A percentile compares a stretch with the other conserved stretches of the same genome.
Evolutionary conservation across 2,329 filamentous ascomycete genomes (phyloP).

Genomic region (Exophiala aquamarina): DNA sequence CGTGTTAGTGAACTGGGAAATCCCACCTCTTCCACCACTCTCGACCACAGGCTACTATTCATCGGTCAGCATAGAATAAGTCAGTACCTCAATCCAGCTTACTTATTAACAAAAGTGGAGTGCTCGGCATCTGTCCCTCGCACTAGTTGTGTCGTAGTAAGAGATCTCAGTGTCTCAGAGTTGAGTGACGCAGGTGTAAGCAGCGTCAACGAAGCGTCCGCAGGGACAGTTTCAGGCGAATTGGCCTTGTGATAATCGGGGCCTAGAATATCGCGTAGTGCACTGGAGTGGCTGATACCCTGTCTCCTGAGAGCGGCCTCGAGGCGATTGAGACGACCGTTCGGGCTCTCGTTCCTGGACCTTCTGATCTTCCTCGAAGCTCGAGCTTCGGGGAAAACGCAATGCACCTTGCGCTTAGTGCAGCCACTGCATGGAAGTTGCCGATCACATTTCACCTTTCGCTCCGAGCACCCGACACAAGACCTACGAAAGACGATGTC

Average conservation of each 20-base stretch:
- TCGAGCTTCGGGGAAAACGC: slow-evolving; percentile 32
- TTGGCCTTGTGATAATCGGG: slow-evolving; percentile 6
- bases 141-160: slow-evolving; percentile 18
- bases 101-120: slow-evolving; percentile 28
- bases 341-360: slow-evolving; percentile 8
- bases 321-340: slow-evolving; percentile 16
- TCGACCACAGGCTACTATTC: slow-evolving; percentile 30
- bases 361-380: slow-evolving; percentile 23
- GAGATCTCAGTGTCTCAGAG: slow-evolving; percentile 14
- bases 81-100: slow-evolving; percentile 10
- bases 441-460: slow-evolving; percentile 47
- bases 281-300: slow-evolving; percentile 21
- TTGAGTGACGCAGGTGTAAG: slow-evolving; percentile 14
- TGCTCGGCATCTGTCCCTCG: slow-evolving; percentile 18
- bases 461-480: slow-evolving; percentile 39
- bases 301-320: slow-evolving; percentile 21
- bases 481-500: slow-evolving; percentile 7
- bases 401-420: slow-evolving; percentile 36
- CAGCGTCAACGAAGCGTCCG: slow-evolving; percentile 9
- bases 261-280: slow-evolving; percentile 10
- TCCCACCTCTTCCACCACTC: slow-evolving; percentile 32
- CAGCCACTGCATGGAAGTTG: slow-evolving; percentile 46
- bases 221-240: neutral
- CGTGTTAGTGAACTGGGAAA: neutral
- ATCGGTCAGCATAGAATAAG: slow-evolving; percentile 17